Base-by-base conservation (phyloP, 169 alveolate species). In the Toxoplasma gondii region DNA sequence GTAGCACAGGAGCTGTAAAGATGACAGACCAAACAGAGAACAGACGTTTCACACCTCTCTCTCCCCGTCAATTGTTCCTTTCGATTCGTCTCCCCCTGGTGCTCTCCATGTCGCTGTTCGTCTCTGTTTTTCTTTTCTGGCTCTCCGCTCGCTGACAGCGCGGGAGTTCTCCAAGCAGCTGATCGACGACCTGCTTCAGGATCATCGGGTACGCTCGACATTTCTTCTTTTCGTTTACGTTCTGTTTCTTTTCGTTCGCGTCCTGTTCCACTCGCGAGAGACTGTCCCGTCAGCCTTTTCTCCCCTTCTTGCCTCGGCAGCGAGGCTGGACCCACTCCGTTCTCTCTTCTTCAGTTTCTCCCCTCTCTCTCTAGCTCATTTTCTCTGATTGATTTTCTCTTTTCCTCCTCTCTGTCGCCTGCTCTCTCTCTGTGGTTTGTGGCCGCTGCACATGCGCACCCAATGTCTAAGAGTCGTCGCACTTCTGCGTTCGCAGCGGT, bases 91-190 rank as follows among this genome's bases (percentile, higher is more conserved):
- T 69, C 38, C n/a, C 38, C 38, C 82, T 69, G 7, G 12, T 4
- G 58, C 58, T 49, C 58, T 12, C 58, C 58, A 12, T 49, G 58
- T 49, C 22, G 58, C 58, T 49, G 58, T 49, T 49, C 24, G 34
- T 31, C 74, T 4, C 74, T 64, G 31, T 27, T 16, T 64, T 7
- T 64, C 74, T 64, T 31, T 64, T 64, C 74, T 64, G 74, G 22
- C 22, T 49, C 58, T 49, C 22, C 12, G 58, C 58, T 36, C n/a
- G 4, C 58, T 49, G 58, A 49, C 67, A 82, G 90, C 90, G 53
- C 90, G 90, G 43, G 93, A 88, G 64, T 88, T 88, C 41, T 88
- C 93, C 34, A 88, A 54, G 93, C 86, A 88, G 84, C 84, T 88
- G 24, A 36, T 67, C n/a, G 93, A 64, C 84, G 93, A 64, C 53